These are phyloP conservation scores for Suillus luteus DNA, from an alignment of 768 basidiomycete genomes.

Conservation along the genomic window DNA sequence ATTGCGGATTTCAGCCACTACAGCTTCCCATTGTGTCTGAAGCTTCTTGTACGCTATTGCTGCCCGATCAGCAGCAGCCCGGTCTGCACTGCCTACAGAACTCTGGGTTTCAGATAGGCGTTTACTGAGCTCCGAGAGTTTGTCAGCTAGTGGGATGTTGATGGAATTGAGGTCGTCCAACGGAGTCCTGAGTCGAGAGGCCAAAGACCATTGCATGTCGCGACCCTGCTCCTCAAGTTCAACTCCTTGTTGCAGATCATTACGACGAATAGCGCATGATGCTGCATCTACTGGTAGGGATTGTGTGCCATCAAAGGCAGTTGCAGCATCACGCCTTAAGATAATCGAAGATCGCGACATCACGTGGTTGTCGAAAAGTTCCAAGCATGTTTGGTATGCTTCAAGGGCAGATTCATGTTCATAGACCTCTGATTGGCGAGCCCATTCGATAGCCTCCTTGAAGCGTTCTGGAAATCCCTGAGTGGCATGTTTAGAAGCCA, in stretches of 20 bases:
- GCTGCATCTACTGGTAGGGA: constrained; percentile 10
- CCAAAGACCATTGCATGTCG: constrained; percentile 29
- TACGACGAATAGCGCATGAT: constrained; percentile 20
- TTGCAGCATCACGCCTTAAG: constrained; percentile 1
- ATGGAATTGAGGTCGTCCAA: constrained; percentile 23
- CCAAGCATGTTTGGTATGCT: constrained; percentile 8
- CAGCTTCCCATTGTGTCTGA: constrained; percentile 9
- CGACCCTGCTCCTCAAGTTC: constrained; percentile 34
- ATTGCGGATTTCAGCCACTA: constrained; percentile 13
- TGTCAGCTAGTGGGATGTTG: constrained; percentile 11
- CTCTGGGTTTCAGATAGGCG: background rate
- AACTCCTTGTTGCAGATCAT: constrained; percentile 19
- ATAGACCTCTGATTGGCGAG: constrained; percentile 1
- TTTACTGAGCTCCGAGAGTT: constrained; percentile 15
- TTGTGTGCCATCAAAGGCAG: background rate
- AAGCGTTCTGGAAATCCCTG: background rate
- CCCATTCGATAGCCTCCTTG: background rate
- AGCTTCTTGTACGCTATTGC: constrained; percentile 14
- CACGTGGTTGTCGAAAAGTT: constrained; percentile 9
- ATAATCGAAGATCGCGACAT: background rate
- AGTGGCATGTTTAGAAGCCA: background rate
- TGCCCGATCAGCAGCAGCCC: background rate
- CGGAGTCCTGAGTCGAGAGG: constrained; percentile 27
- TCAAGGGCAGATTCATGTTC: constrained; percentile 10
- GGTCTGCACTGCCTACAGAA: background rate